Base-by-base conservation (phyloP, 2,329 filamentous ascomycete genomes). In the Trichophyton equinum region DNA sequence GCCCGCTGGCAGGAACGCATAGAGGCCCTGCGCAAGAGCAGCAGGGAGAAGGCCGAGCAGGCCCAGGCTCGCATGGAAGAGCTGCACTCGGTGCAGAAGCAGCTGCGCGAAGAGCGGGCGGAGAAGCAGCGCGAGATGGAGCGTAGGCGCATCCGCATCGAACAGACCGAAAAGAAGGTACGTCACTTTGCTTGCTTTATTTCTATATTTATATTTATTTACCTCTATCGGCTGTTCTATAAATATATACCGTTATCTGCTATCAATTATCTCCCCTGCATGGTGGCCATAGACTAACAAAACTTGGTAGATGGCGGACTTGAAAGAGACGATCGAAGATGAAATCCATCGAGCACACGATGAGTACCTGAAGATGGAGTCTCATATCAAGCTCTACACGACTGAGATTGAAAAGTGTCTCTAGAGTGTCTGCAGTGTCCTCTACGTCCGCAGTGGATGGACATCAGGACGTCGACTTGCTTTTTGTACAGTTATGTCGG, bases 81-180 rank as follows among this genome's bases (percentile, higher is more conserved):
- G 74, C 78, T 99, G 61, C 82, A 89, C 60, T 84, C 81, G 3
- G 82, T 91, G 55, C 92, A 99, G 73, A 84, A 84, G 69, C 85
- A 85, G 70, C 78, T 97, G 63, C 88, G 87, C 0, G 88, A 92
- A 70, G 92, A 99, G 78, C 82, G 91, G 64, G 83, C 82, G 1
- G 89, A 94, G 60, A 95, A 95, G 76, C 86, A 87, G 38, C 86
- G 89, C 62, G 92, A 97, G 70, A 95, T 97, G 77, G 94, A 99
- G 78, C 85, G 88, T 70, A 81, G 91, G 68, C 84, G 89, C 67
- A 89, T 96, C n/a, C 81, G 91, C 63, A 97, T 99, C 65, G 94
- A 99, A 76, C 91, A 96, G 78, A 96, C 90, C 7, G 92, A 97
- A 81, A 97, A 97, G 78, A 97, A 97, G 88, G 91, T 91, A 78